phyloP scores from a whole-genome alignment of 495 filamentous ascomycete genomes.

The Tuber aestivum region DNA sequence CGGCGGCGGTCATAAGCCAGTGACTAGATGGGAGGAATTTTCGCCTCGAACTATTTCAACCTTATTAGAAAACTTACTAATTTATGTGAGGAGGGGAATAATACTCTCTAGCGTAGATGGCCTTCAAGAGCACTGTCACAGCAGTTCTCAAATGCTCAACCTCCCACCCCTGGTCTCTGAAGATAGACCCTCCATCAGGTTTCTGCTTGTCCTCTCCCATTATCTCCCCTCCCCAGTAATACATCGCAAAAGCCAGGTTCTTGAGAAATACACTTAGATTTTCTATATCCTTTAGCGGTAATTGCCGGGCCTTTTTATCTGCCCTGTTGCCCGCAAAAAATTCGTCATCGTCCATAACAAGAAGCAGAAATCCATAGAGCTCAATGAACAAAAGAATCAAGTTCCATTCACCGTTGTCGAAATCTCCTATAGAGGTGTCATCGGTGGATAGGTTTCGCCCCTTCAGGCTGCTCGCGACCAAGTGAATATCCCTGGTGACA shows the following conservation, averaged over 20 bases:
- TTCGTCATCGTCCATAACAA: slow-evolving; percentile 89
- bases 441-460: slow-evolving; percentile 28
- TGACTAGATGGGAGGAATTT: slow-evolving; percentile 74
- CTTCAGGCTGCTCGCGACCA: slow-evolving; percentile 56
- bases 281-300: slow-evolving; percentile 65
- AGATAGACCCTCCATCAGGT: slow-evolving; percentile 45
- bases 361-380: slow-evolving; percentile 83
- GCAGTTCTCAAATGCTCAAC: slow-evolving; percentile 72
- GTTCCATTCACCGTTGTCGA: slow-evolving; percentile 70
- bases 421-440: slow-evolving; percentile 18
- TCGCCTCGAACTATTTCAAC: slow-evolving; percentile 58
- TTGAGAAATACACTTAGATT: slow-evolving; percentile 80
- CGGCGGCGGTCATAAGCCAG: slow-evolving; percentile 85
- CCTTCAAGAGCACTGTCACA: slow-evolving; percentile 73
- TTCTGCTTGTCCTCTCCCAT: slow-evolving; percentile 51
- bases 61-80: slow-evolving; percentile 14
- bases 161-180: slow-evolving; percentile 54
- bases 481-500: slow-evolving; percentile 53
- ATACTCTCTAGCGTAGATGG: slow-evolving; percentile 87
- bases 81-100: slow-evolving; percentile 27
- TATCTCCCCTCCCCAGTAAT: slow-evolving; percentile 72
- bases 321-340: slow-evolving; percentile 52
- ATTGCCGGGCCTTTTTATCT: slow-evolving; percentile 36
- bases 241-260: slow-evolving; percentile 82
- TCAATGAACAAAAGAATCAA: slow-evolving; percentile 87